These are phyloP conservation scores for Acacia acuminata DNA, from an alignment of 306 rosid genomes.

Conservation along the genomic window DNA sequence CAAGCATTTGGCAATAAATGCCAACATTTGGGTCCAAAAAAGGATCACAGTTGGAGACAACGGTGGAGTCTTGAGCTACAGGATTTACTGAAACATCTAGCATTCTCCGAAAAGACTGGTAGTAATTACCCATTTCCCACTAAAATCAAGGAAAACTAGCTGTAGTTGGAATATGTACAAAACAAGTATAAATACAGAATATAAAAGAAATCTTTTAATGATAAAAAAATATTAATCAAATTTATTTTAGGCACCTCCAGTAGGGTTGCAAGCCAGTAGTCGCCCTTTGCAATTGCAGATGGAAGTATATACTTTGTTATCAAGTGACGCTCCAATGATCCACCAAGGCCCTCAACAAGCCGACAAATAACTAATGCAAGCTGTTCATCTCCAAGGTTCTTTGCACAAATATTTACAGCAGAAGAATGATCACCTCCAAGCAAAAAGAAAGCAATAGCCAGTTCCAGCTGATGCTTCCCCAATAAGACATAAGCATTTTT, in stretches of 20 bases:
- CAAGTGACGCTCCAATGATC: slow-evolving; percentile 71
- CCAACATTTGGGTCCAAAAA: slow-evolving; percentile 80
- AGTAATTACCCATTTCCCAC: slow-evolving; percentile 93
- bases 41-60: slow-evolving; percentile 56
- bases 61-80: slow-evolving; percentile 33
- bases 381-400: slow-evolving; percentile 91
- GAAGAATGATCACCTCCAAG: slow-evolving; percentile 96
- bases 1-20: slow-evolving; percentile 69
- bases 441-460: slow-evolving; percentile 90
- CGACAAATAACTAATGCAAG: slow-evolving; percentile 91
- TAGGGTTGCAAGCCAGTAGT: slow-evolving; percentile 91
- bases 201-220: slow-evolving; percentile 20
- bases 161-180: slow-evolving; percentile 37
- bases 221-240: slow-evolving; percentile 21
- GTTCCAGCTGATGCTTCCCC: slow-evolving; percentile 90
- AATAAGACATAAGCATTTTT: slow-evolving; percentile 95
- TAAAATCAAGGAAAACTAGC: slow-evolving; percentile 50
- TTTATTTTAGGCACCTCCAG: slow-evolving; percentile 64
- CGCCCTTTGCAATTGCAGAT: slow-evolving; percentile 73
- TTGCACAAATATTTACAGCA: slow-evolving; percentile 85
- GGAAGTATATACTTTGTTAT: slow-evolving; percentile 76
- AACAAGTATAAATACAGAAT: slow-evolving; percentile 28
- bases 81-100: slow-evolving; percentile 56
- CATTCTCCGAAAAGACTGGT: slow-evolving; percentile 68
- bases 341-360: slow-evolving; percentile 82